A percentile compares a stretch with the other conserved stretches of the same genome.
Evolutionary conservation across 108 stramenopile species (phyloP).

Genomic region (Nitzschia putrida): DNA sequence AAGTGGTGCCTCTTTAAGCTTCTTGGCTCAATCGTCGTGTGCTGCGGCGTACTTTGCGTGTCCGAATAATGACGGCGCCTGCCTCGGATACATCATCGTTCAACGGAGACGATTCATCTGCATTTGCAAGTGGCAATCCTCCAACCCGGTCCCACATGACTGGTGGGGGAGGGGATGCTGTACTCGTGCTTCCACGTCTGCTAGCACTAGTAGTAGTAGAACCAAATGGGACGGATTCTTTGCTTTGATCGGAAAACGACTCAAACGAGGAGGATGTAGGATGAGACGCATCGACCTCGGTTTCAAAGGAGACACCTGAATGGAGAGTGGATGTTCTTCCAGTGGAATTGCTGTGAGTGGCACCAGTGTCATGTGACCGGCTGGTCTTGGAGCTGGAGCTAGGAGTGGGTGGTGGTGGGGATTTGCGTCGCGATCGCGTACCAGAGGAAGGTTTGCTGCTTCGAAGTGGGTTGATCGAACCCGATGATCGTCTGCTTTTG

Average conservation of each 20-base stretch:
- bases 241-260: neutral
- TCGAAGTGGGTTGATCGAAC: neutral
- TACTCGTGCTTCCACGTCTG: neutral
- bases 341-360: constrained; percentile 1
- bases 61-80: constrained; percentile 7
- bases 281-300: neutral
- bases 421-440: neutral
- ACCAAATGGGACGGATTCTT: neutral
- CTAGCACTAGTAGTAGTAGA: no score
- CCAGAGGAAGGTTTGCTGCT: neutral
- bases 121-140: neutral
- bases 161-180: neutral
- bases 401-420: constrained; percentile 10
- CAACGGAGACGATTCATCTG: neutral
- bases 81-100: constrained; percentile 9
- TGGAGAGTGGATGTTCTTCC: neutral
- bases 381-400: constrained; percentile 9
- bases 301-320: neutral
- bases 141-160: neutral
- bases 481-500: neutral
- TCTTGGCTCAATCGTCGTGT: neutral
- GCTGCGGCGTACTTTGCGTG: neutral
- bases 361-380: neutral
- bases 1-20: no score
- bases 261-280: neutral